Conservation (phyloP, 345 rosid species). For the rapeseed (Brassica napus) region Da-Ae NC_063444.1:35622501-35623000, state of each 20-base stretch:
- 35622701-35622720: neutral
- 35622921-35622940: conserved; percentile 1
- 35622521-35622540: conserved; percentile 85
- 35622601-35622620: conserved; percentile 76
- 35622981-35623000: neutral
- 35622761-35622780: conserved; percentile 77
- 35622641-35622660: conserved; percentile 60
- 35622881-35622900: conserved; percentile 1
- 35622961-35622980: neutral
- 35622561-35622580: conserved; percentile 60
- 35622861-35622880: conserved; percentile 13
- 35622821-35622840: conserved; percentile 53
- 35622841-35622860: conserved; percentile 36
- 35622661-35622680: conserved; percentile 5
- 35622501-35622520: conserved; percentile 21
- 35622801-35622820: conserved; percentile 47
- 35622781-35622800: conserved; percentile 80
- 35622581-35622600: conserved; percentile 70
- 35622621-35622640: conserved; percentile 78
- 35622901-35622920: neutral
- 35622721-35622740: neutral
- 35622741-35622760: conserved; percentile 67
- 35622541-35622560: conserved; percentile 74
- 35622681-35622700: neutral
- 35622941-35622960: neutral